Evolutionary conservation across 2,329 filamentous ascomycete genomes (phyloP), one percentile per base, ranked within the genome.

Genomic region (Verticillium klebahnii): DNA sequence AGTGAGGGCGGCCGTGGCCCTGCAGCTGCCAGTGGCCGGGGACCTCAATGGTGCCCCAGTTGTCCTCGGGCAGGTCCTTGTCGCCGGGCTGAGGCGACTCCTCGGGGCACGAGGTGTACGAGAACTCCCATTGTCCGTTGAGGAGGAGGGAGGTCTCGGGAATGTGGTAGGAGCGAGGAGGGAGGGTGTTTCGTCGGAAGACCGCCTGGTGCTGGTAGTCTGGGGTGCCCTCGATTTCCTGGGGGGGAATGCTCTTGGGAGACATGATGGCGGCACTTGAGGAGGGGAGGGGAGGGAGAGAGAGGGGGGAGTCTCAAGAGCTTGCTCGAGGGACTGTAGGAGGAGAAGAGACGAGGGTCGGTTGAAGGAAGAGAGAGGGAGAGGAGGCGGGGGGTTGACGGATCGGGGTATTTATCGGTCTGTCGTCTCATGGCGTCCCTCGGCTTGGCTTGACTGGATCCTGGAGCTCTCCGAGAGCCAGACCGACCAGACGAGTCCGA

Each of bases 1-100:
- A 91, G 65, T 88, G 85, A 0, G 89, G 89, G 58, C 78, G 72
- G 14, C 88, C 88, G 68, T 87, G 85, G 31, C 88, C 88, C 72
- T 91, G 85, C 5, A 89, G 75, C 72, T 91, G 88, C 89, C 89
- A 91, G 69, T 87, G 85, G 3, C 85, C 85, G 0, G 88, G 88
- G 0, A 91, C 88, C 12, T 80, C 73, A 64, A 88, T 86, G 45
- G 74, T 75, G 23, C 75, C 73, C 79, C 84, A 85, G 66, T 59
- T 74, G 70, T 69, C 72, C 45, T 65, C 63, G 2, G 67, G 64
- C 8, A 64, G 58, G 23, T 60, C 62, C 14, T 61, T 67, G 6
- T 63, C 61, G 17, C 69, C 65, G 9, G 76, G 73, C 40, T 76
- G 73, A 23, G 82, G 81, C 0, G 82, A 79, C 60, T 80, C 77